phyloP scores from a whole-genome alignment of 352 stramenopile species.

The Phytophthora foliorum region DNA sequence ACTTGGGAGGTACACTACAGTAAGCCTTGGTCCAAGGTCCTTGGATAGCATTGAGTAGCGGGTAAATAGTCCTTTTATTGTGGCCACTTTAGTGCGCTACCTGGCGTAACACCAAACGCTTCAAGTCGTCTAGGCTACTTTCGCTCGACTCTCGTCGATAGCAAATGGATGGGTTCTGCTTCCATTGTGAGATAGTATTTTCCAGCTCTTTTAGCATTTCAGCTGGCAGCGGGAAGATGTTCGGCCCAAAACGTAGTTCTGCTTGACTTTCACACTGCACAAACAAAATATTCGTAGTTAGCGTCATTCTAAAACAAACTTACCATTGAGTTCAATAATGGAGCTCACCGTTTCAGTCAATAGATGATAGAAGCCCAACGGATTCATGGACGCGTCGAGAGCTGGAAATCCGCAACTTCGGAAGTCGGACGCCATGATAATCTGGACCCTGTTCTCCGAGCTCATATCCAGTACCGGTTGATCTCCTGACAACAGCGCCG shows the following conservation, averaged over 20 bases:
- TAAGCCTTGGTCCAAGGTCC: too few species aligned
- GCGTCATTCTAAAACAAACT: background rate
- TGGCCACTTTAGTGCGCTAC: constrained; percentile 2
- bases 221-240: constrained; percentile 62
- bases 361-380: constrained; percentile 73
- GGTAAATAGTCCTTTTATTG: background rate
- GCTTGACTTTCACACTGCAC: constrained; percentile 29
- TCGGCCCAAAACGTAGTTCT: constrained; percentile 66
- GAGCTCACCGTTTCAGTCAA: constrained; percentile 35
- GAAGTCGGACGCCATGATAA: constrained; percentile 66
- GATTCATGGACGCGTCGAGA: constrained; percentile 51
- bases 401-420: constrained; percentile 69
- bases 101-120: constrained; percentile 35
- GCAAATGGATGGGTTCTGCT: constrained; percentile 31
- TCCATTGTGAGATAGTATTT: constrained; percentile 44
- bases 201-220: constrained; percentile 75
- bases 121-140: constrained; percentile 30
- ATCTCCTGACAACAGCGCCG: constrained; percentile 48
- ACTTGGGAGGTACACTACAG: too few species aligned
- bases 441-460: constrained; percentile 32
- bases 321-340: background rate
- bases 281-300: background rate
- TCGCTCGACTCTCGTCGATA: constrained; percentile 11
- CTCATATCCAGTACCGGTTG: constrained; percentile 26
- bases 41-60: too few species aligned